These are phyloP conservation scores for Pyricularia sp. DNA, from an alignment of 2,329 filamentous ascomycete genomes.

Conservation along the genomic window DNA sequence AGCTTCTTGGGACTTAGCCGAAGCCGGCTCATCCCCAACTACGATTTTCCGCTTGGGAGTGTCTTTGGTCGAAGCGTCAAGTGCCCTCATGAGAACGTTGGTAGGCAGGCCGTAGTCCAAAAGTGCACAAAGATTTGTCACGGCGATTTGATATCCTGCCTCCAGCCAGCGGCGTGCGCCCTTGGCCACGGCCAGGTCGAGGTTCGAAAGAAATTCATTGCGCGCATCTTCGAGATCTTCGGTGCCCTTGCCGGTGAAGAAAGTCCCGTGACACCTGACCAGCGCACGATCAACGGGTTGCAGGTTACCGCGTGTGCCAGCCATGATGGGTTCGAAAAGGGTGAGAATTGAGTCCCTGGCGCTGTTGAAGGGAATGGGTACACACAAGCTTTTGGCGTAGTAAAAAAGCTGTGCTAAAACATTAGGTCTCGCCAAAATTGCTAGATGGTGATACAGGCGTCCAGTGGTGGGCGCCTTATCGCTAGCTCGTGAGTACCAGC, in stretches of 20 bases:
- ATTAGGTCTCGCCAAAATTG: constrained; percentile 64
- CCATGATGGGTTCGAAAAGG: no score
- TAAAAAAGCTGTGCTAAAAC: constrained; percentile 63
- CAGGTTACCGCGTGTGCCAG: constrained; percentile 14
- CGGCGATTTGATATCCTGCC: constrained; percentile 44
- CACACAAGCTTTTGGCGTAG: constrained; percentile 63
- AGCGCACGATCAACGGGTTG: constrained; percentile 47
- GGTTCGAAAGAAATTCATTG: constrained; percentile 37
- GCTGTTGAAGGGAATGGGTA: constrained; percentile 56
- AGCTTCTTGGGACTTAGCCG: no score
- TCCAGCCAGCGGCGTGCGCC: no score
- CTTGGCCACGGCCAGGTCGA: constrained; percentile 49
- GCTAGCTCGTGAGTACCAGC: no score
- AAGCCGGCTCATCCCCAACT: no score
- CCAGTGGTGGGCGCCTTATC: no score
- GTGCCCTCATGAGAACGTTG: constrained; percentile 34
- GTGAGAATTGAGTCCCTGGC: no score
- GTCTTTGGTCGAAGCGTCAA: constrained; percentile 10
- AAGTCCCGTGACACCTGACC: constrained; percentile 53
- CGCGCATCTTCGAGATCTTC: constrained; percentile 36
- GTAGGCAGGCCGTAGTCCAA: constrained; percentile 42
- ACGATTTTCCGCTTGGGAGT: no score
- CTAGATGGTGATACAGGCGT: constrained; percentile 31
- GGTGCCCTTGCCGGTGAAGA: constrained; percentile 44
- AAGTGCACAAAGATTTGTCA: constrained; percentile 43